Evolutionary conservation across 495 filamentous ascomycete species (phyloP).

Genomic region (Xylaria telfairii): DNA sequence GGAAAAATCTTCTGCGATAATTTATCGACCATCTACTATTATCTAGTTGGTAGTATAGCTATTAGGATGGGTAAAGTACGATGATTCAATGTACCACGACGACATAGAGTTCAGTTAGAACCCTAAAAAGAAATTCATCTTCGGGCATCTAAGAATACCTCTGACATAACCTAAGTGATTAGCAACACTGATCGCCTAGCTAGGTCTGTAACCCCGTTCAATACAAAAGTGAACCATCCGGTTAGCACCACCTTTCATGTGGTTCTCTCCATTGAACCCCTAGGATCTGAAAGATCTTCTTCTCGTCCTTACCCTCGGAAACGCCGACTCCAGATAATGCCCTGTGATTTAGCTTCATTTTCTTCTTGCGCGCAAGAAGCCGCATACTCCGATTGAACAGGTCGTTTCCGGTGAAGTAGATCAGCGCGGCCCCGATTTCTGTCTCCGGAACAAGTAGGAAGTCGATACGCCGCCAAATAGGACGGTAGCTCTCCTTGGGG

Average conservation of each 20-base stretch:
- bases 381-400: conserved; percentile 94
- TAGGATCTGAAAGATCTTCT: conserved; percentile 82
- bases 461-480: conserved; percentile 82
- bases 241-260: conserved; percentile 76
- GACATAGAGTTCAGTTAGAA: not conserved
- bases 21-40: not conserved
- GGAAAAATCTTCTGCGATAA: no score
- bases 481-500: conserved; percentile 30
- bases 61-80: not conserved
- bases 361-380: conserved; percentile 80
- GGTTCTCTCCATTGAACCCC: conserved; percentile 89
- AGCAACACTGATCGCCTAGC: not conserved
- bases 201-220: not conserved
- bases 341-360: conserved; percentile 84
- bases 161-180: not conserved
- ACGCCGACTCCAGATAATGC: conserved; percentile 80
- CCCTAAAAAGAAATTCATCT: not conserved
- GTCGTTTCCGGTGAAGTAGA: conserved; percentile 97
- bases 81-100: not conserved
- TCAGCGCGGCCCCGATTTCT: conserved; percentile 84
- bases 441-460: conserved; percentile 82
- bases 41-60: not conserved
- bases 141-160: not conserved
- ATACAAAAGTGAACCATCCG: not conserved
- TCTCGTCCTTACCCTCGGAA: conserved; percentile 79